Evolutionary conservation across 495 filamentous ascomycete genomes (phyloP).

Genomic region (Penicillium waksmanii): DNA sequence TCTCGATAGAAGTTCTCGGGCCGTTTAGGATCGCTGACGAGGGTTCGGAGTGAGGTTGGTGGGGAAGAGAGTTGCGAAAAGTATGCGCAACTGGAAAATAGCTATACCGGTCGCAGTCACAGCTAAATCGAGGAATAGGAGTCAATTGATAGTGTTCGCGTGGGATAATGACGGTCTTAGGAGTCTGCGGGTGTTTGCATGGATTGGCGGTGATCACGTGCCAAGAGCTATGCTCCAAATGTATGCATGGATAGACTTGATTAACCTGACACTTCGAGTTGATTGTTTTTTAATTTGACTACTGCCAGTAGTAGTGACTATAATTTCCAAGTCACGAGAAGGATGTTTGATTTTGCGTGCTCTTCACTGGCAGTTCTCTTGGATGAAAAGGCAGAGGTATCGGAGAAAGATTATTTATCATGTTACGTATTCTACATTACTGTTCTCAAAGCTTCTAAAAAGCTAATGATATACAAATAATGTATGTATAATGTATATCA

Average conservation of each 20-base stretch:
- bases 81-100: background rate
- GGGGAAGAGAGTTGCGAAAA: background rate
- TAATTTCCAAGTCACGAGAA: too few relatives aligned
- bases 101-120: background rate
- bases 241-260: background rate
- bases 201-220: slow-evolving; percentile 25
- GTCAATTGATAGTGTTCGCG: slow-evolving; percentile 11
- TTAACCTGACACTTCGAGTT: too few relatives aligned
- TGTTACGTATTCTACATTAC: background rate
- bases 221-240: slow-evolving; percentile 8
- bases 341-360: too few relatives aligned
- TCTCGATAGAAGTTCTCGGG: slow-evolving; percentile 1
- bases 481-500: slow-evolving; percentile 25
- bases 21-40: background rate
- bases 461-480: background rate
- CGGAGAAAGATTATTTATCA: background rate
- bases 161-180: slow-evolving; percentile 11
- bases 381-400: too few relatives aligned
- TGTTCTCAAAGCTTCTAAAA: background rate
- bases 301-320: too few relatives aligned
- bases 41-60: background rate
- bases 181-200: slow-evolving; percentile 21
- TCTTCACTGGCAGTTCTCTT: too few relatives aligned
- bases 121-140: background rate
- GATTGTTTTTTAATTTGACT: too few relatives aligned